phyloP scores from a whole-genome alignment of 192 early-diverging fungal genomes.

The Mycoemilia scoparia region DNA sequence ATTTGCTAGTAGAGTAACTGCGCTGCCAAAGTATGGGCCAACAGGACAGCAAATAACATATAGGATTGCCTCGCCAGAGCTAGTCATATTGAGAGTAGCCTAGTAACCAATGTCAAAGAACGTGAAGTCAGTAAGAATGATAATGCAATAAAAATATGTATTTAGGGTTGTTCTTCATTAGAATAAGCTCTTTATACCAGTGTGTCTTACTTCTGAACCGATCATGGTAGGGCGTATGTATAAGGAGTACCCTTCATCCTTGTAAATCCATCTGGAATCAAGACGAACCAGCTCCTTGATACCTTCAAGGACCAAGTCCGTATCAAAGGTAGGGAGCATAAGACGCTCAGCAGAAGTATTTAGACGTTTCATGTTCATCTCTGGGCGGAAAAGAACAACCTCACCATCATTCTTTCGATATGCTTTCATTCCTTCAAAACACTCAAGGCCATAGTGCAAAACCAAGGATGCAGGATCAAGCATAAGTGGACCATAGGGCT shows the following conservation, averaged over 20 bases:
- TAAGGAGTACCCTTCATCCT: slow-evolving; percentile 79
- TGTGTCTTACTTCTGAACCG: slow-evolving; percentile 79
- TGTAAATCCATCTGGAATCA: slow-evolving; percentile 77
- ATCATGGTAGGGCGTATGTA: slow-evolving; percentile 94
- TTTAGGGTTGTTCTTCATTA: too few relatives aligned
- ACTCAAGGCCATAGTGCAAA: slow-evolving; percentile 87
- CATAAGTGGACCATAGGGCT: slow-evolving; percentile 61
- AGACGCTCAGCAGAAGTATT: slow-evolving; percentile 64
- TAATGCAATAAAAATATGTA: too few relatives aligned
- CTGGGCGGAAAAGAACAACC: slow-evolving; percentile 83
- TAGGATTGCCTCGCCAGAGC: slow-evolving; percentile 59
- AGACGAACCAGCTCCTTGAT: slow-evolving; percentile 68
- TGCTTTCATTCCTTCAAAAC: slow-evolving; percentile 86
- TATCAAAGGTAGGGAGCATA: slow-evolving; percentile 71
- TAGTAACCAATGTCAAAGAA: too few relatives aligned
- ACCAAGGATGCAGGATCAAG: slow-evolving; percentile 75
- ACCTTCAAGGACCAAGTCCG: slow-evolving; percentile 61
- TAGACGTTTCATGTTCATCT: slow-evolving; percentile 92
- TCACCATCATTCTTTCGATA: slow-evolving; percentile 79
- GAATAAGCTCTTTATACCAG: too few relatives aligned
- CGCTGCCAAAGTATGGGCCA: slow-evolving; percentile 86
- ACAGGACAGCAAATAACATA: slow-evolving; percentile 88
- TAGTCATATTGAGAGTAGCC: slow-evolving; percentile 58
- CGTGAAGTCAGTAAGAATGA: too few relatives aligned
- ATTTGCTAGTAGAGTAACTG: slow-evolving; percentile 73